These are phyloP conservation scores for Jaapia argillacea DNA, from an alignment of 768 basidiomycete species.

Conservation along the genomic window DNA sequence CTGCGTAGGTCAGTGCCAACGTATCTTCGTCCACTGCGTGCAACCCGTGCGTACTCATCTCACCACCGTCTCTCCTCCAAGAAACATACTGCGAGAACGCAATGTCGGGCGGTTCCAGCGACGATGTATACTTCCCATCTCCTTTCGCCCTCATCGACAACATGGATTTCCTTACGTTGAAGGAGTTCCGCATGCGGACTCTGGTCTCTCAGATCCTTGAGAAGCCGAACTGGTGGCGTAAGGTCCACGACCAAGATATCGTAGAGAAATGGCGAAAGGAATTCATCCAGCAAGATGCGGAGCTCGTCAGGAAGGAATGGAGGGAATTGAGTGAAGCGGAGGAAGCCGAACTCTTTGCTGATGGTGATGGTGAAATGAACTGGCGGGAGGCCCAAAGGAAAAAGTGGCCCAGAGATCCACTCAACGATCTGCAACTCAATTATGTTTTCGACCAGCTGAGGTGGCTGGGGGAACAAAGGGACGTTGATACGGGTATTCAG, in stretches of 20 bases:
- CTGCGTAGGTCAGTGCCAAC: too few species aligned
- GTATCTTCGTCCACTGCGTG: too few species aligned
- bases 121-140: too few species aligned
- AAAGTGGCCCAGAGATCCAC: constrained; percentile 7
- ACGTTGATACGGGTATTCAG: constrained; percentile 7
- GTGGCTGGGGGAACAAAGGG: constrained; percentile 4
- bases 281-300: not conserved
- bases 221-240: not conserved
- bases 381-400: constrained; percentile 1
- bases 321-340: not conserved
- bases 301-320: not conserved
- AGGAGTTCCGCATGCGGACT: not conserved
- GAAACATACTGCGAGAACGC: too few species aligned
- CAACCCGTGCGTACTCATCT: too few species aligned
- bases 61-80: too few species aligned
- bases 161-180: too few species aligned
- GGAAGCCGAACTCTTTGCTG: too few species aligned
- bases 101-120: too few species aligned
- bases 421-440: constrained; percentile 5
- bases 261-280: not conserved
- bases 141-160: too few species aligned
- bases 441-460: constrained; percentile 8
- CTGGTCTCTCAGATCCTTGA: not conserved
- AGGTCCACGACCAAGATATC: not conserved
- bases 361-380: too few species aligned